These are phyloP conservation scores for Penicillium sp. DNA, from an alignment of 2,329 filamentous ascomycete species.

Conservation along the genomic window DNA sequence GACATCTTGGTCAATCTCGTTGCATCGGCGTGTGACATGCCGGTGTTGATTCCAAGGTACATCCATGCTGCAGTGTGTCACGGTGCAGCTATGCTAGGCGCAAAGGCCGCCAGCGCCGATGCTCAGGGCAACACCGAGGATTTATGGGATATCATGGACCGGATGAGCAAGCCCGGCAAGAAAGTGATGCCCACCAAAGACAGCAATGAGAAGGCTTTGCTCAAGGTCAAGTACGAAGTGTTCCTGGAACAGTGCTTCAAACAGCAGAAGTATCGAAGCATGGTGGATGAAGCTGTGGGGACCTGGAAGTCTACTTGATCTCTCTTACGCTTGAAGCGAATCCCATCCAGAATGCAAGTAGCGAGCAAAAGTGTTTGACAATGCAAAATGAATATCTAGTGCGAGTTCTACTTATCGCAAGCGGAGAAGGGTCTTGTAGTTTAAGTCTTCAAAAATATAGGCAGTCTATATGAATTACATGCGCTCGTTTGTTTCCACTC, in stretches of 20 bases:
- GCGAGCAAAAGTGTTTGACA: not conserved
- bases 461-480: too few relatives aligned
- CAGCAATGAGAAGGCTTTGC: conserved; percentile 71
- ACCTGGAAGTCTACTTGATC: conserved; percentile 40
- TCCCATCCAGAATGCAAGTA: not conserved
- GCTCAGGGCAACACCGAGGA: conserved; percentile 77
- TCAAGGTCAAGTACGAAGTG: conserved; percentile 90
- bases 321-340: not conserved
- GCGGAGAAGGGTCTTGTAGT: too few relatives aligned
- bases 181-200: conserved; percentile 75
- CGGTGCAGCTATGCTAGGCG: conserved; percentile 97
- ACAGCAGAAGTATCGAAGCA: conserved; percentile 78
- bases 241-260: conserved; percentile 89
- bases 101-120: conserved; percentile 88
- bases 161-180: conserved; percentile 91
- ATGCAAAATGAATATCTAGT: not conserved
- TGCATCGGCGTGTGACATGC: conserved; percentile 86
- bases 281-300: conserved; percentile 66
- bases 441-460: too few relatives aligned
- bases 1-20: conserved; percentile 87
- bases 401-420: not conserved
- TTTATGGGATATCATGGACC: conserved; percentile 95
- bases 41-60: conserved; percentile 89
- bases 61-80: conserved; percentile 95
- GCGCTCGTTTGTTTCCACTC: too few relatives aligned